Evolutionary conservation across 2,329 filamentous ascomycete species (phyloP).

Genomic region (Parastagonospora avenae): DNA sequence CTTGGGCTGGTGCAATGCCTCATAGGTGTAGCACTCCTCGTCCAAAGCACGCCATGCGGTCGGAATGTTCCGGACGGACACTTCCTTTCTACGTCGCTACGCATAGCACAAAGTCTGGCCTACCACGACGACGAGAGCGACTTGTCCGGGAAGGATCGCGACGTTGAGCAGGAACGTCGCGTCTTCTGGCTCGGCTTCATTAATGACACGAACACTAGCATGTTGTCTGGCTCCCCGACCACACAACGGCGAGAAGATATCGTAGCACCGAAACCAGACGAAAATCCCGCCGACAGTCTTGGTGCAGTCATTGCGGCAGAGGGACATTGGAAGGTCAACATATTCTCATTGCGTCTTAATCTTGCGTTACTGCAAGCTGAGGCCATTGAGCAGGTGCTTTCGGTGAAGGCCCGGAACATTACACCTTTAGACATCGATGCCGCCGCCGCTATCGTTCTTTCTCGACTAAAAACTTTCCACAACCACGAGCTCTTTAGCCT

Average conservation of each 20-base stretch:
- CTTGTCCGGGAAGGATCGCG: neutral
- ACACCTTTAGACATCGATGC: constrained; percentile 8
- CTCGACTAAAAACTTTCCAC: constrained; percentile 17
- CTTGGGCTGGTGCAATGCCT: constrained; percentile 30
- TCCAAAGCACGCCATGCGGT: constrained; percentile 15
- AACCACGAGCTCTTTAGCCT: constrained; percentile 28
- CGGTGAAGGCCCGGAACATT: constrained; percentile 5
- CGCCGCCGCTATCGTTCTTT: constrained; percentile 7
- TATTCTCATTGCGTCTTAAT: constrained; percentile 22
- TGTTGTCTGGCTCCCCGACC: constrained; percentile 20
- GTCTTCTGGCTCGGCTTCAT: constrained; percentile 34
- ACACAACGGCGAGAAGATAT: constrained; percentile 29
- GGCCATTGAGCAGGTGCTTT: constrained; percentile 28
- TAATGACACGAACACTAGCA: constrained; percentile 19
- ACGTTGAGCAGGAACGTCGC: constrained; percentile 25
- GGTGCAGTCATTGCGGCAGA: constrained; percentile 27
- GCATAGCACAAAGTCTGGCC: constrained; percentile 25
- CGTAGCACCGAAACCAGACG: constrained; percentile 10
- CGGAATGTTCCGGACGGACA: constrained; percentile 12
- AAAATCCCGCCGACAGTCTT: constrained; percentile 14
- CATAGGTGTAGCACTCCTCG: constrained; percentile 23
- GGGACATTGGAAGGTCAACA: constrained; percentile 26
- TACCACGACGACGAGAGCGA: constrained; percentile 17
- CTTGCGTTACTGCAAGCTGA: constrained; percentile 29
- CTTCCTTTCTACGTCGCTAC: constrained; percentile 29